Evolutionary conservation across 1,284 basidiomycete genomes (phyloP).

Genomic region (Cutaneotrichosporon mucoides): DNA sequence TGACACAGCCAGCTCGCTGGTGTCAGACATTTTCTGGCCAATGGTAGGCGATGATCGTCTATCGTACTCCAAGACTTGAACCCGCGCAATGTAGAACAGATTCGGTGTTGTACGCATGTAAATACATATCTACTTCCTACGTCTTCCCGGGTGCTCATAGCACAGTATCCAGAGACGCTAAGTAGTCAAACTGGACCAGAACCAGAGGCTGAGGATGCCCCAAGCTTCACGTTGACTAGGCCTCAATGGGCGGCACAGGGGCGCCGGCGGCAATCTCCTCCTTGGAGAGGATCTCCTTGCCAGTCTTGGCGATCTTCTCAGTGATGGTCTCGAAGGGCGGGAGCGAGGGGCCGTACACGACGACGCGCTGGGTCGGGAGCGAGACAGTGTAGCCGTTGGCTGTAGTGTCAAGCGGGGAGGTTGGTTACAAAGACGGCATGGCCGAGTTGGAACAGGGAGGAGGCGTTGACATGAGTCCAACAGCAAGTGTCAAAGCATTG

Average conservation of each 20-base stretch:
- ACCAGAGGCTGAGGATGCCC: no score
- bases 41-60: no score
- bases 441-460: neutral
- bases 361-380: slow-evolving; percentile 39
- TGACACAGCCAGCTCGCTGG: no score
- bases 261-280: slow-evolving; percentile 21
- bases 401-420: slow-evolving; percentile 11
- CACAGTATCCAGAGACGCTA: no score
- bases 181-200: no score
- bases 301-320: slow-evolving; percentile 48
- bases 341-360: slow-evolving; percentile 45
- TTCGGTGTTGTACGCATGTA: neutral
- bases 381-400: slow-evolving; percentile 45
- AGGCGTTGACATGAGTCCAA: neutral
- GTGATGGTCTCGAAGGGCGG: slow-evolving; percentile 42
- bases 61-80: no score
- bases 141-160: no score
- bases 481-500: no score
- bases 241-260: slow-evolving; percentile 7
- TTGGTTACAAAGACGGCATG: slow-evolving; percentile 20
- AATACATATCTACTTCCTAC: neutral
- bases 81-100: no score
- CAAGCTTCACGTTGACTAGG: no score
- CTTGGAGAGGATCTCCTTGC: slow-evolving; percentile 40
- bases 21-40: no score